Evolutionary conservation across 805 yeast species (phyloP).

Genomic region (Ogataea trehalophila): DNA sequence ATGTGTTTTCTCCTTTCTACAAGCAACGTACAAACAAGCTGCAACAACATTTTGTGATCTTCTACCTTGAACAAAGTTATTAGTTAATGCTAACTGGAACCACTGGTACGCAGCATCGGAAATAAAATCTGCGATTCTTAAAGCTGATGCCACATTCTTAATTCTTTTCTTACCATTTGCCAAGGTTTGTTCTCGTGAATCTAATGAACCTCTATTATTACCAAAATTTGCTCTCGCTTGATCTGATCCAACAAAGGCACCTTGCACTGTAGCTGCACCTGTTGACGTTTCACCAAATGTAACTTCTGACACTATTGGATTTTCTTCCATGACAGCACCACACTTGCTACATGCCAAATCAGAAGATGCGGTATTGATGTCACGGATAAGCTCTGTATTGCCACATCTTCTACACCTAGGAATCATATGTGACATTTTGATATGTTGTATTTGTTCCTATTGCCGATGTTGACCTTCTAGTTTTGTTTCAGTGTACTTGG

Average conservation of each 20-base stretch:
- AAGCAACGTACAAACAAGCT: constrained; percentile 90
- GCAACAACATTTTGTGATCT: constrained; percentile 93
- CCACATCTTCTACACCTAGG: constrained; percentile 41
- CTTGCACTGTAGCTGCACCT: constrained; percentile 96
- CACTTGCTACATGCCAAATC: constrained; percentile 78
- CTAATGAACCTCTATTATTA: constrained; percentile 68
- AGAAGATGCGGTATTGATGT: constrained; percentile 55
- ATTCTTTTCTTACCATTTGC: constrained; percentile 79
- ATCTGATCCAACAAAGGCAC: constrained; percentile 86
- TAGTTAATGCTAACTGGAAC: constrained; percentile 81
- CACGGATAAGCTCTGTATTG: constrained; percentile 47
- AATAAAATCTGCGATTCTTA: constrained; percentile 77
- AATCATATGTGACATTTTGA: constrained; percentile 9
- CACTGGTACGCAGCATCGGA: constrained; percentile 84
- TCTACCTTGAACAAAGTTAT: constrained; percentile 96
- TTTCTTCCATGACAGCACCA: constrained; percentile 86
- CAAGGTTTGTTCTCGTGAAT: constrained; percentile 84
- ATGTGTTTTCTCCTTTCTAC: constrained; percentile 85
- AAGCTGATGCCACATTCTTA: constrained; percentile 70
- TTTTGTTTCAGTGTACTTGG: too few species aligned
- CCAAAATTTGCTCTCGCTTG: constrained; percentile 73
- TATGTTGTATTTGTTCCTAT: background rate
- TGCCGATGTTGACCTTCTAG: too few species aligned
- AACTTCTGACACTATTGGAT: constrained; percentile 93
- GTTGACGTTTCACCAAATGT: constrained; percentile 87